Evolutionary conservation across 2,329 filamentous ascomycete species (phyloP).

Genomic region (Chaetomiaceae sp.): DNA sequence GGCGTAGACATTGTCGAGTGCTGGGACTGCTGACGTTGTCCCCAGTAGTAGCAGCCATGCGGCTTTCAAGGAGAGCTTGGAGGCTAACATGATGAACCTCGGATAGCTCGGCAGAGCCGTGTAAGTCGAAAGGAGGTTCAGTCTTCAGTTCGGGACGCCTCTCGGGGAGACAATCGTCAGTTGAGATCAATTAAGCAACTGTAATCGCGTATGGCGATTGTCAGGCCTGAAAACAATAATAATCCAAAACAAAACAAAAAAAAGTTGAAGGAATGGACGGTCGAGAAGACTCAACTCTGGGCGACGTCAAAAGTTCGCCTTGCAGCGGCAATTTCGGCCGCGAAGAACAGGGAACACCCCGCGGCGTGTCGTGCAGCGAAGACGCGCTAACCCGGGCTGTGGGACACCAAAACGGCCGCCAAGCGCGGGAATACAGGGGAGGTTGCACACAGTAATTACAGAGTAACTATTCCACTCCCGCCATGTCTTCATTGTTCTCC

Average conservation of each 20-base stretch:
- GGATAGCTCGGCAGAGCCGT: slow-evolving; percentile 14
- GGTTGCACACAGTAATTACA: no score
- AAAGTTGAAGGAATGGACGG: slow-evolving; percentile 9
- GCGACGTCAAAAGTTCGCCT: slow-evolving; percentile 7
- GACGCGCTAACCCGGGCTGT: not conserved
- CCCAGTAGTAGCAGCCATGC: slow-evolving; percentile 28
- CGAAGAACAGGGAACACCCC: slow-evolving; percentile 10
- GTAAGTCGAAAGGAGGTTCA: not conserved
- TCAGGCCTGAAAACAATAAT: not conserved
- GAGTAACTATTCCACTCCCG: no score
- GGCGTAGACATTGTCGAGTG: slow-evolving; percentile 33
- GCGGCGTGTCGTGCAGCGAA: not conserved
- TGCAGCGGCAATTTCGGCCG: slow-evolving; percentile 19
- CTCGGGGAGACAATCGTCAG: not conserved
- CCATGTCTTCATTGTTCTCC: no score
- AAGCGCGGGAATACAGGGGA: not conserved
- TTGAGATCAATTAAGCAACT: not conserved
- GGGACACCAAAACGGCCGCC: not conserved
- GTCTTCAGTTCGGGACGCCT: not conserved
- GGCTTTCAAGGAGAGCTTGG: slow-evolving; percentile 29
- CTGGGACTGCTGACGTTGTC: slow-evolving; percentile 30
- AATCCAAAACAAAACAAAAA: no score
- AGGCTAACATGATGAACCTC: slow-evolving; percentile 28
- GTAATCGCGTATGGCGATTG: not conserved
- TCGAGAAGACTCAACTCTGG: not conserved